Percentiles rank a stretch among this genome's conserved stretches.
These are phyloP conservation scores for Xerocomus nothofagi DNA, from an alignment of 1,284 basidiomycete species.

Conservation along the genomic window DNA sequence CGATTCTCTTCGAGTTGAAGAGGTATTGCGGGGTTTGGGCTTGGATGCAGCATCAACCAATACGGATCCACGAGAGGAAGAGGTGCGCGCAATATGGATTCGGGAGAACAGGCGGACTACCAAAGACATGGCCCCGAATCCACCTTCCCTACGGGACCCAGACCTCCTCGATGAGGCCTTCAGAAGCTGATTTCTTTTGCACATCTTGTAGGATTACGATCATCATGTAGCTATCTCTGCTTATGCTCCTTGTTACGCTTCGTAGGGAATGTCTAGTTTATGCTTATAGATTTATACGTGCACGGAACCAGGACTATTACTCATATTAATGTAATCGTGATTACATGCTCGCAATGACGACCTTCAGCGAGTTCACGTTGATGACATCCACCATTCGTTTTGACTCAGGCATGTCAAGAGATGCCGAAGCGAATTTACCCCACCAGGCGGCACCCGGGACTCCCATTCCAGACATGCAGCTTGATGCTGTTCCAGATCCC, in stretches of 20 bases:
- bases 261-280: slow-evolving; percentile 14
- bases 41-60: slow-evolving; percentile 40
- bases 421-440: slow-evolving; percentile 48
- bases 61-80: slow-evolving; percentile 55
- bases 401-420: slow-evolving; percentile 47
- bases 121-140: slow-evolving; percentile 50
- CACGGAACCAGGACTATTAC: slow-evolving; percentile 5
- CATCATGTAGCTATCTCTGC: slow-evolving; percentile 6
- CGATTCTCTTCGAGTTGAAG: slow-evolving; percentile 59
- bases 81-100: slow-evolving; percentile 66
- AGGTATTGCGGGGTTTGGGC: slow-evolving; percentile 65
- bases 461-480: slow-evolving; percentile 24
- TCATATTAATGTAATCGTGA: slow-evolving; percentile 14
- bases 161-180: slow-evolving; percentile 54
- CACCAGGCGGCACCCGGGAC: slow-evolving; percentile 42
- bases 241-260: slow-evolving; percentile 10
- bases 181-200: slow-evolving; percentile 40
- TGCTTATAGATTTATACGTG: slow-evolving; percentile 32
- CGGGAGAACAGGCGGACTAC: slow-evolving; percentile 56
- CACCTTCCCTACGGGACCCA: slow-evolving; percentile 22
- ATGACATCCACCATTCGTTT: slow-evolving; percentile 47
- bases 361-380: neutral
- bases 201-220: slow-evolving; percentile 5
- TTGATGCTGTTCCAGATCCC: slow-evolving; percentile 23
- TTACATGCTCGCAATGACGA: slow-evolving; percentile 9